Base-by-base conservation (phyloP, 768 basidiomycete species). In the Scleroderma bovista region DNA sequence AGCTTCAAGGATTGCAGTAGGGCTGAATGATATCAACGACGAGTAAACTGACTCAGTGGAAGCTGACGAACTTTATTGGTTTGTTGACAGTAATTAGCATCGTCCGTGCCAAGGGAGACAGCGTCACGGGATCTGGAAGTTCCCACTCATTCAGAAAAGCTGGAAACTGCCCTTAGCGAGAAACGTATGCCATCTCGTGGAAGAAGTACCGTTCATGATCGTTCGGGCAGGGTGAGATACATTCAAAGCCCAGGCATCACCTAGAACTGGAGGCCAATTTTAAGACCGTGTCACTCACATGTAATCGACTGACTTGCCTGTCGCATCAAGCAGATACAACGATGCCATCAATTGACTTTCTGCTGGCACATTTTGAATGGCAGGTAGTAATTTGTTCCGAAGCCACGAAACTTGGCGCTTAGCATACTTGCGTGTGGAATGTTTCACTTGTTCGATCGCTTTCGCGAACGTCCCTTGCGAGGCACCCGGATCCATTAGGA, bases 331-430 rank as follows among this genome's bases (percentile, higher is more conserved):
- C 29, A 89, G 64, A 63, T 86, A 83, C 69, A 60, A 70, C 56
- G 62, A 73, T 52, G 71, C 68, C n/a, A 56, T 51, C 11, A 65
- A 60, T 38, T 56, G 55, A 9, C 64, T 68, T 17, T 69, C 56
- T 10, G 59, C 55, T 48, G 81, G 79, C 11, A 61, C 57, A 46
- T 79, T 81, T 31, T 75, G 62, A 13, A 86, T 69, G 3, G 79
- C 83, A 3, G 93, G 94, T 32, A 96, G 65, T 13, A 98, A 68
- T 66, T 96, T 95, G 62, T 91, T 91, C 34, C 81, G 76, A 42
- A 98, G 84, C 96, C 96, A 99, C 32, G 85, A 82, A 37, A 94
- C 75, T 64, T 99, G 96, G 34, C 85, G 75, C 62, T 88, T 91
- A 0, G 96, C 91, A 63, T 98, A 99, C 66, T 93, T 86, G 19